These are phyloP conservation scores for Aspergillus aculeatus DNA, from an alignment of 2,329 filamentous ascomycete species.

Conservation along the genomic window DNA sequence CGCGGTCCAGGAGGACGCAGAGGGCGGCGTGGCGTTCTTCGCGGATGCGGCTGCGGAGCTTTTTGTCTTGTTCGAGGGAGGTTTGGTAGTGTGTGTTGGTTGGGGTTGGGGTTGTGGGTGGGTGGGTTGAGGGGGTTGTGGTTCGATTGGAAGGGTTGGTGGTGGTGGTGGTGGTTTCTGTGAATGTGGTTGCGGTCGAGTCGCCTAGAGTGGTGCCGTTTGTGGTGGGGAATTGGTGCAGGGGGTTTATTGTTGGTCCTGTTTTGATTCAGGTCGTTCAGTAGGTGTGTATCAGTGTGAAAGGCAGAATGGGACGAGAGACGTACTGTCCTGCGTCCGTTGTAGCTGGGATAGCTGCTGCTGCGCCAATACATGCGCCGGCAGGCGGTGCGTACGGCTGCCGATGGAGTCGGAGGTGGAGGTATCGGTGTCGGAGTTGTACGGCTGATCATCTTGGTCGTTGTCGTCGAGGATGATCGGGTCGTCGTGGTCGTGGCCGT, in stretches of 20 bases:
- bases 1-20: constrained; percentile 39
- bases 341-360: not conserved
- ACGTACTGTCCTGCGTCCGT: not conserved
- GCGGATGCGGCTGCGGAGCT: constrained; percentile 25
- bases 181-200: too few relatives aligned
- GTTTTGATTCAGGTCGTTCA: too few relatives aligned
- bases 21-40: constrained; percentile 40
- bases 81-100: constrained; percentile 11
- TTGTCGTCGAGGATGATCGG: constrained; percentile 22
- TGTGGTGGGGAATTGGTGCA: too few relatives aligned
- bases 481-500: constrained; percentile 10
- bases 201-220: too few relatives aligned
- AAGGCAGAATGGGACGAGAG: not conserved
- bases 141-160: too few relatives aligned
- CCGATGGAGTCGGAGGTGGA: too few relatives aligned
- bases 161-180: too few relatives aligned
- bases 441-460: constrained; percentile 15
- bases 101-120: too few relatives aligned
- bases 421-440: not conserved
- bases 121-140: too few relatives aligned
- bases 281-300: too few relatives aligned
- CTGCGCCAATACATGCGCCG: not conserved
- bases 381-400: not conserved
- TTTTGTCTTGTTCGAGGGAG: constrained; percentile 22
- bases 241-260: too few relatives aligned